These are phyloP conservation scores for Kazachstania sp. DNA, from an alignment of 1,139 yeast species.

Conservation along the genomic window DNA sequence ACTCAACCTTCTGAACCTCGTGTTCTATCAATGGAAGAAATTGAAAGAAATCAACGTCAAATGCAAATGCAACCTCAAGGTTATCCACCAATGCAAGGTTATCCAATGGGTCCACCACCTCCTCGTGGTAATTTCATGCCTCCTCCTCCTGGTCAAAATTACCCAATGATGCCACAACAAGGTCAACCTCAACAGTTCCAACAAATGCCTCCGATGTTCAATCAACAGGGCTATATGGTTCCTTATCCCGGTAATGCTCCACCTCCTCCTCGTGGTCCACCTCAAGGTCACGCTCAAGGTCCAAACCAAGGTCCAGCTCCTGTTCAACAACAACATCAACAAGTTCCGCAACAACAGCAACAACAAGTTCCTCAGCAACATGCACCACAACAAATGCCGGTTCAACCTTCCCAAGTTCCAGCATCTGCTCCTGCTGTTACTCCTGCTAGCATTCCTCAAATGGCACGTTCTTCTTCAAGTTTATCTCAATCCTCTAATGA, in stretches of 20 bases:
- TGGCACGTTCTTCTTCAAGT: conserved; percentile 1
- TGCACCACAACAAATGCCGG: not conserved
- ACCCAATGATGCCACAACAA: conserved; percentile 1
- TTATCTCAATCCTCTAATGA: not conserved
- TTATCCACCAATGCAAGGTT: conserved; percentile 2
- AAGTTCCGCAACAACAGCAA: conserved; percentile 8
- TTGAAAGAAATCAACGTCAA: conserved; percentile 30
- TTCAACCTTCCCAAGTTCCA: conserved; percentile 3
- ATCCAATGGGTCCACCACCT: conserved; percentile 14
- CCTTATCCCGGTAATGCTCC: not conserved
- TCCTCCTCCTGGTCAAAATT: conserved; percentile 1
- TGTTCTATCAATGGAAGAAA: conserved; percentile 28
- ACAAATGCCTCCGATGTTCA: conserved; percentile 1
- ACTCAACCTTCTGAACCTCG: conserved; percentile 16
- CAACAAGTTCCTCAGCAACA: conserved; percentile 12
- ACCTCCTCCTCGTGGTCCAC: conserved; percentile 8
- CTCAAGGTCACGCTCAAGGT: conserved; percentile 6
- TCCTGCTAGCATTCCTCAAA: not conserved
- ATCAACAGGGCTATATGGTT: not conserved
- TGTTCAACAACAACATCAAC: conserved; percentile 9
- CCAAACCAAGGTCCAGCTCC: conserved; percentile 12
- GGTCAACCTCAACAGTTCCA: not conserved
- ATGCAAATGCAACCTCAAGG: conserved; percentile 8
- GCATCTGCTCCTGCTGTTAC: not conserved
- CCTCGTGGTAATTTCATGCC: conserved; percentile 17